Evolutionary conservation across 495 filamentous ascomycete species (phyloP).

Genomic region (Daldinia vernicosa): DNA sequence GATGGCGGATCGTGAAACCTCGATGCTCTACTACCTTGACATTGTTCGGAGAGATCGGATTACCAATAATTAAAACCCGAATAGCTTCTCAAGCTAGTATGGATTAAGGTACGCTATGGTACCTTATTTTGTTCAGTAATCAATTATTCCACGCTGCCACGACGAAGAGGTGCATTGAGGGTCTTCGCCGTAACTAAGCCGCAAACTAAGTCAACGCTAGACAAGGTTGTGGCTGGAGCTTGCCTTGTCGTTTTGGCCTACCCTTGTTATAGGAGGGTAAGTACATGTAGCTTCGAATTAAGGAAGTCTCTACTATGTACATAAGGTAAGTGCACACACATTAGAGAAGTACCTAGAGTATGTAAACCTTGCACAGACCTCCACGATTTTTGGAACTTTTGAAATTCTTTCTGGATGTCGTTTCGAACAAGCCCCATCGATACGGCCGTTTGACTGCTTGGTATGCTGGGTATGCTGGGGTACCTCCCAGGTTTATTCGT

Average conservation of each 20-base stretch:
- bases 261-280: background rate
- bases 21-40: background rate
- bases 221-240: slow-evolving; percentile 15
- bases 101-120: background rate
- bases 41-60: slow-evolving; percentile 7
- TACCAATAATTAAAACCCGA: slow-evolving; percentile 16
- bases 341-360: background rate
- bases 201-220: slow-evolving; percentile 7
- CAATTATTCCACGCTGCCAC: slow-evolving; percentile 28
- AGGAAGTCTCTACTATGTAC: background rate
- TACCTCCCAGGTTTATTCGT: slow-evolving; percentile 10
- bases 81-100: background rate
- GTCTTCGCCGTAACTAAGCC: slow-evolving; percentile 15
- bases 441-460: slow-evolving; percentile 32
- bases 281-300: background rate
- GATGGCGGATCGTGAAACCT: slow-evolving; percentile 12
- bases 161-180: slow-evolving; percentile 5
- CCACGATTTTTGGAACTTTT: background rate
- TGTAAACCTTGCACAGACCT: background rate
- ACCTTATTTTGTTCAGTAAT: slow-evolving; percentile 37
- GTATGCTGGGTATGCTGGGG: background rate
- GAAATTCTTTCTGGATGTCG: background rate
- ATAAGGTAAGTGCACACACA: background rate
- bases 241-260: background rate
- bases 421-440: slow-evolving; percentile 11